These are phyloP conservation scores for Aspergillus novoparasiticus DNA, from an alignment of 2,329 filamentous ascomycete species.

Conservation along the genomic window DNA sequence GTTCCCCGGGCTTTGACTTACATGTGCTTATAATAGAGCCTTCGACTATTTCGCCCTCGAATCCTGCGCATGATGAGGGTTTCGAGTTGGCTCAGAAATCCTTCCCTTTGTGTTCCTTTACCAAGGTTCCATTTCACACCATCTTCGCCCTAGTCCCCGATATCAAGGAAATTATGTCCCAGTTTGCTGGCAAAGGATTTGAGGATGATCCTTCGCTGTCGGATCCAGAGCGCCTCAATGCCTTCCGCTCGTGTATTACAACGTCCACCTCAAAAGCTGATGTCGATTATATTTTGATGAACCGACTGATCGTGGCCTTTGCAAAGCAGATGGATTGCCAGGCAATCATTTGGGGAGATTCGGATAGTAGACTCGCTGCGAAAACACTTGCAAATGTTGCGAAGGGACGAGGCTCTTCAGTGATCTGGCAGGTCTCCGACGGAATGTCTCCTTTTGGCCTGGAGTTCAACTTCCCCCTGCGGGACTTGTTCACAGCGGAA, in stretches of 20 bases:
- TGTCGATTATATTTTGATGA: constrained; percentile 69
- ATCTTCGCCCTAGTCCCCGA: constrained; percentile 53
- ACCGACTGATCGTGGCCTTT: constrained; percentile 68
- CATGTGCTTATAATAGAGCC: constrained; percentile 47
- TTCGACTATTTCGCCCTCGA: constrained; percentile 29
- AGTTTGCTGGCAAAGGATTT: constrained; percentile 32
- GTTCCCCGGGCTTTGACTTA: constrained; percentile 69
- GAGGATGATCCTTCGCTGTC: constrained; percentile 31
- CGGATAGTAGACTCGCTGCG: constrained; percentile 83
- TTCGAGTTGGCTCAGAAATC: constrained; percentile 54
- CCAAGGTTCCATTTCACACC: constrained; percentile 63
- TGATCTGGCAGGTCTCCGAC: constrained; percentile 82
- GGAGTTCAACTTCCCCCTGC: constrained; percentile 74
- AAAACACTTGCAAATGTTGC: constrained; percentile 84
- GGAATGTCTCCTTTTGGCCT: constrained; percentile 63
- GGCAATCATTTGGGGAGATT: constrained; percentile 79
- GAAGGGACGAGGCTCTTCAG: constrained; percentile 81
- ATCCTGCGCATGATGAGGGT: constrained; percentile 28
- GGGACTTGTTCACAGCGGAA: constrained; percentile 84
- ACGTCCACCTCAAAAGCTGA: constrained; percentile 78
- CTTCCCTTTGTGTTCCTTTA: constrained; percentile 70
- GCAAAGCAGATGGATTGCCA: constrained; percentile 65
- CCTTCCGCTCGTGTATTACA: constrained; percentile 62
- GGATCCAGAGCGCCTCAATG: constrained; percentile 53
- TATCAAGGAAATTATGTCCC: constrained; percentile 34